Evolutionary conservation across 192 early-diverging fungal species (phyloP).

Genomic region (Backusella luteola): DNA sequence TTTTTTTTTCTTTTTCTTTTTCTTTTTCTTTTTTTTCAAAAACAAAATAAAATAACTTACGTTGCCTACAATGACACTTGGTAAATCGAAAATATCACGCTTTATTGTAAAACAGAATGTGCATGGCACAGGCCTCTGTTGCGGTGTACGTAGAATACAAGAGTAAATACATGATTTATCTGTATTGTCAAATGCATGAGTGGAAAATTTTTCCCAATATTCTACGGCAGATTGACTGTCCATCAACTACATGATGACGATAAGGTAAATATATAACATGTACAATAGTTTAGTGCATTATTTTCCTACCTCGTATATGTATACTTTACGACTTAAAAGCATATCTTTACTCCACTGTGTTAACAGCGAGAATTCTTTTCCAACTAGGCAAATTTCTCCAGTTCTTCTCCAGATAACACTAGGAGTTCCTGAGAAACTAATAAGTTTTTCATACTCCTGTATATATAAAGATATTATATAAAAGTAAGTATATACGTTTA

Average conservation of each 20-base stretch:
- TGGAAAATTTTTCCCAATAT: conserved; percentile 94
- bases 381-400: conserved; percentile 92
- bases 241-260: conserved; percentile 68
- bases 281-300: neutral
- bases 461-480: neutral
- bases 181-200: conserved; percentile 91
- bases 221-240: conserved; percentile 88
- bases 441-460: conserved; percentile 94
- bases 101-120: conserved; percentile 97
- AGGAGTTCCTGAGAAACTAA: conserved; percentile 92
- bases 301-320: conserved; percentile 70
- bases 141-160: conserved; percentile 79
- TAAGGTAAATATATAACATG: neutral
- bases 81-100: conserved; percentile 94
- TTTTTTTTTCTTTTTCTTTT: neutral
- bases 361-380: conserved; percentile 93
- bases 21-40: neutral
- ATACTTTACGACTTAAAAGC: conserved; percentile 73
- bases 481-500: neutral
- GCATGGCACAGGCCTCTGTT: conserved; percentile 75
- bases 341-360: conserved; percentile 89
- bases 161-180: conserved; percentile 86
- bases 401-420: conserved; percentile 97
- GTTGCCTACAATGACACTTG: conserved; percentile 81
- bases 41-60: conserved; percentile 26